Base-by-base conservation (phyloP, 805 yeast genomes). In the Blastobotrys parvus region DNA sequence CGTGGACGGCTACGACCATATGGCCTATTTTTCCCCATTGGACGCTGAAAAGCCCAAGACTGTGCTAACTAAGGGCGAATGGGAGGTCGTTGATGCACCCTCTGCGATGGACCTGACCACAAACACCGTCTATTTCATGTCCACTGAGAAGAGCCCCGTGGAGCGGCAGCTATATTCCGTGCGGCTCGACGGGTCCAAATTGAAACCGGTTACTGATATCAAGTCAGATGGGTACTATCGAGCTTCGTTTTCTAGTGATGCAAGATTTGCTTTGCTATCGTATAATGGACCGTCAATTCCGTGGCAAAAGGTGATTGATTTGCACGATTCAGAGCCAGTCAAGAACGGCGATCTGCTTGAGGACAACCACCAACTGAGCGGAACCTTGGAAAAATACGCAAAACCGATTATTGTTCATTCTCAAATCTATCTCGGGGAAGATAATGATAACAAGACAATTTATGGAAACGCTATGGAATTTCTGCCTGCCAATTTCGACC, bases 51-150 rank as follows among this genome's bases (percentile, higher is more conserved):
- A 63, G 13, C 86, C 86, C 3, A 51, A 52, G 38, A 54, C 54
- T 2, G 59, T 82, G 18, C 70, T 94, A 38, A 84, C 92, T 1
- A 45, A 62, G 2, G 98, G 98, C 4, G 63, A 72, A 0, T 92
- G 95, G 95, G 98, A 92, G 61, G 94, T 92, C n/a, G 82, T 75
- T 21, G 73, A 69, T 47, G 89, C 86, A 1, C 78, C 82, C 2
- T 66, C 80, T 2, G 72, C 80, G 0, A 53, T 62, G 3, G 62
- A 63, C 29, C 67, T 62, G 47, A 68, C 74, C 33, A 59, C 67
- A 10, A 80, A 82, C 57, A 51, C 52, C 4, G 68, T 78, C 3
- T 82, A 78, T 59, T 92, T 78, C 59, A 57, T 78, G 5, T 80
- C 90, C 3, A 86, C 97, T 0, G 74, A 77, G 56, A 78, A 77